These are phyloP conservation scores for Neurospora intermedia DNA, from an alignment of 495 filamentous ascomycete genomes.

Conservation along the genomic window DNA sequence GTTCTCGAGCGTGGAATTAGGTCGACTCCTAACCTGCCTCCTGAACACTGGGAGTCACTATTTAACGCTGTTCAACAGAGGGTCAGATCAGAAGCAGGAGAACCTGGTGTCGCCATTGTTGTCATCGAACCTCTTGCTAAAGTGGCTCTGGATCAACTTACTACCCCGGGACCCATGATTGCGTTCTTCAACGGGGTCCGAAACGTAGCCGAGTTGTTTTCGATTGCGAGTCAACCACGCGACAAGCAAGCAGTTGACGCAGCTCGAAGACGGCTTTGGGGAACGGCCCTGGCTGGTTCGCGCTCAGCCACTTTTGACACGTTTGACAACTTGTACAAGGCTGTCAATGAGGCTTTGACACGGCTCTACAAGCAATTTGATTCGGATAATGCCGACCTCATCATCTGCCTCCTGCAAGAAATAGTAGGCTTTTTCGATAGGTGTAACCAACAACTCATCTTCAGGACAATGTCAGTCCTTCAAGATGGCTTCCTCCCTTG, in stretches of 20 bases:
- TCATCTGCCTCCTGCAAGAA: constrained; percentile 22
- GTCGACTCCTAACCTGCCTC: constrained; percentile 32
- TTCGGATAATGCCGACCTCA: constrained; percentile 13
- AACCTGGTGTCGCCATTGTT: constrained; percentile 47
- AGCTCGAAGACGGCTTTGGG: constrained; percentile 49
- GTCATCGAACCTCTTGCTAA: constrained; percentile 65
- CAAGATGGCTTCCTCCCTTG: constrained; percentile 51
- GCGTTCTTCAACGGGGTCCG: constrained; percentile 17
- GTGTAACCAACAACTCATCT: constrained; percentile 25
- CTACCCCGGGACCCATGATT: neutral
- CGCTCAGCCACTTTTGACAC: constrained; percentile 43
- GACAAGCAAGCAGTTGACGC: constrained; percentile 48
- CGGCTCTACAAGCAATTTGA: constrained; percentile 31
- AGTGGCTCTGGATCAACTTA: constrained; percentile 23
- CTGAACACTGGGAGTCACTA: constrained; percentile 49
- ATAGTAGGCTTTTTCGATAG: constrained; percentile 26
- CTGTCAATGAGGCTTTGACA: constrained; percentile 34
- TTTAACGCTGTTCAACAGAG: constrained; percentile 47
- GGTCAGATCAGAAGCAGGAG: constrained; percentile 54
- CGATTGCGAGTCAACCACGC: constrained; percentile 33
- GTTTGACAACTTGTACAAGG: constrained; percentile 50
- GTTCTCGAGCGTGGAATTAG: constrained; percentile 54
- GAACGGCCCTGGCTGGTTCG: constrained; percentile 31
- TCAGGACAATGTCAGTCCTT: constrained; percentile 36
- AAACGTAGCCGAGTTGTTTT: constrained; percentile 23